These are phyloP conservation scores for Aureobasidium sp. DNA, from an alignment of 2,329 filamentous ascomycete genomes.

Conservation along the genomic window DNA sequence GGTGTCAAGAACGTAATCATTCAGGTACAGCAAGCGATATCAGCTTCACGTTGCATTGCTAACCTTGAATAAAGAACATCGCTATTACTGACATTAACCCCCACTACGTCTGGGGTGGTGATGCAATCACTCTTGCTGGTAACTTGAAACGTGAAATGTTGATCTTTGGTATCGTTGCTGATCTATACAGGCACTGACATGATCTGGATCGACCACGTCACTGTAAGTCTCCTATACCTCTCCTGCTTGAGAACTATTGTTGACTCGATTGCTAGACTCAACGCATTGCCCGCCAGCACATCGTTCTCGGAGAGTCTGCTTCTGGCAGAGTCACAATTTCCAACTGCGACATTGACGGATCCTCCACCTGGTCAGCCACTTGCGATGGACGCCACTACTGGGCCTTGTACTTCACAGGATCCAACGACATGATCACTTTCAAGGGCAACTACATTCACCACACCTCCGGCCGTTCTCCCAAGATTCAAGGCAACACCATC, in stretches of 20 bases:
- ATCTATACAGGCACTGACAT: neutral
- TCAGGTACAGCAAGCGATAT: neutral
- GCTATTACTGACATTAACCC: slow-evolving; percentile 29
- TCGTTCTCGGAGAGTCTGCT: slow-evolving; percentile 49
- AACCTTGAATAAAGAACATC: slow-evolving; percentile 25
- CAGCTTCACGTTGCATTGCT: neutral
- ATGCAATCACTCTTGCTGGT: slow-evolving; percentile 26
- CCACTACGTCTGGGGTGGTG: slow-evolving; percentile 28
- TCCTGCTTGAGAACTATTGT: slow-evolving; percentile 24
- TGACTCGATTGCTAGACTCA: slow-evolving; percentile 30
- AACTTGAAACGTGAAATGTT: slow-evolving; percentile 14
- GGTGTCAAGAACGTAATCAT: slow-evolving; percentile 31
- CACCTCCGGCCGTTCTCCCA: slow-evolving; percentile 50
- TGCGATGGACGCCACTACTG: slow-evolving; percentile 57
- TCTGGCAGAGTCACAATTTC: slow-evolving; percentile 53
- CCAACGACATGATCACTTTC: slow-evolving; percentile 50
- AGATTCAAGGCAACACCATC: slow-evolving; percentile 49
- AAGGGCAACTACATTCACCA: slow-evolving; percentile 57
- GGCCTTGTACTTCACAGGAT: slow-evolving; percentile 49
- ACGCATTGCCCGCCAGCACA: slow-evolving; percentile 53
- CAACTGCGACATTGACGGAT: slow-evolving; percentile 54
- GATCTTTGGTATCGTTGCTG: neutral
- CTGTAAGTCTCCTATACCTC: neutral
- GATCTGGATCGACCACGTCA: slow-evolving; percentile 9
- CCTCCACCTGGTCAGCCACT: slow-evolving; percentile 47